Conservation (phyloP, 2,329 filamentous ascomycete species). For the Nigrospora osmanthi region DNA sequence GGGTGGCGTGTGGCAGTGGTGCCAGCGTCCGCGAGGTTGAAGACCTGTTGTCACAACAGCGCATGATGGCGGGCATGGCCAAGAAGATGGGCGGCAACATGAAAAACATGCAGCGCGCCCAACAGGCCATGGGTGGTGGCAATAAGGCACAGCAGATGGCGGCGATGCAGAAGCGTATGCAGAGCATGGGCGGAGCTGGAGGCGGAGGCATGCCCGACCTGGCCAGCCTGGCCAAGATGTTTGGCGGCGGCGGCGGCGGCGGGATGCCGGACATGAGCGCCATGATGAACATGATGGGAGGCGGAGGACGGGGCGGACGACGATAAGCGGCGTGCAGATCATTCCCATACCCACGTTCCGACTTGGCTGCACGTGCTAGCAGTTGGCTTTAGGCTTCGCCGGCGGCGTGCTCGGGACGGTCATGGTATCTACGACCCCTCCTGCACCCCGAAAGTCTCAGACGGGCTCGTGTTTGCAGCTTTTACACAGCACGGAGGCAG, state of each 20-base stretch:
- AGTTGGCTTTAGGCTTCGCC: no score
- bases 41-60: constrained; percentile 92
- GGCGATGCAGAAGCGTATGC: constrained; percentile 92
- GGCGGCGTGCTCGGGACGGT: no score
- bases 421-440: no score
- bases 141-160: constrained; percentile 92
- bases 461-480: no score
- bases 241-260: constrained; percentile 63
- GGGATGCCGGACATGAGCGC: constrained; percentile 61
- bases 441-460: no score
- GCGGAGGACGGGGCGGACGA: constrained; percentile 21
- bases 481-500: no score
- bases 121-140: constrained; percentile 81
- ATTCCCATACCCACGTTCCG: no score
- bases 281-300: constrained; percentile 40
- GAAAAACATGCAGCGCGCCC: constrained; percentile 94
- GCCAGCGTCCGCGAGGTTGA: constrained; percentile 90
- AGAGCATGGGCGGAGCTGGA: constrained; percentile 76
- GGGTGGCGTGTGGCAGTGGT: constrained; percentile 82
- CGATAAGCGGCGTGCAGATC: not conserved
- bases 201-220: constrained; percentile 71
- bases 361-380: no score
- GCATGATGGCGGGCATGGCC: constrained; percentile 98
- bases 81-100: constrained; percentile 98
- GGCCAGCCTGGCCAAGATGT: constrained; percentile 85